Conservation (phyloP, 192 early-diverging fungal species). For the Mycoemilia scoparia region DNA sequence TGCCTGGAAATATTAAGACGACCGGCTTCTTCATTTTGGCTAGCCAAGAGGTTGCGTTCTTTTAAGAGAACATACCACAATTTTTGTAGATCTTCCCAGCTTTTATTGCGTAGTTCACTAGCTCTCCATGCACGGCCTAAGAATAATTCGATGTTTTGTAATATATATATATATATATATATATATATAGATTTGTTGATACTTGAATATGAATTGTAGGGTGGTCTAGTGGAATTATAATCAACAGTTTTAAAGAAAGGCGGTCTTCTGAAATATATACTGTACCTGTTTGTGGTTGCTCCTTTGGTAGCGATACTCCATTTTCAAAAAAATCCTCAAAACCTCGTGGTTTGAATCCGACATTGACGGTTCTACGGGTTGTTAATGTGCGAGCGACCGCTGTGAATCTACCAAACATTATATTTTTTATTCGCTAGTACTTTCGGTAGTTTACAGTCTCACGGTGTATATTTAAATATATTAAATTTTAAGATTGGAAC, state of each 20-base stretch:
- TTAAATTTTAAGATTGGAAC: too few relatives aligned
- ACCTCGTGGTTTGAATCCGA: constrained; percentile 30
- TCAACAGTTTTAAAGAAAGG: neutral
- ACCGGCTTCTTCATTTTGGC: constrained; percentile 46
- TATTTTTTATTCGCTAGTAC: too few relatives aligned
- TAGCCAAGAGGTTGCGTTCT: constrained; percentile 65
- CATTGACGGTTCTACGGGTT: constrained; percentile 21
- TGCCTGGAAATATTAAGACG: constrained; percentile 33
- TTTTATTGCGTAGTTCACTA: constrained; percentile 76
- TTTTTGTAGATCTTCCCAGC: constrained; percentile 92
- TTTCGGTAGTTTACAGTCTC: too few relatives aligned
- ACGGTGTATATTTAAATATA: too few relatives aligned
- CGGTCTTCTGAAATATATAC: too few relatives aligned
- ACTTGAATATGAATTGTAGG: too few relatives aligned
- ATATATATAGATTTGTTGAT: too few relatives aligned
- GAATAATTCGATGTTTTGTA: neutral
- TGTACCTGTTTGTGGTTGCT: constrained; percentile 29
- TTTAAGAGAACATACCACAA: constrained; percentile 83
- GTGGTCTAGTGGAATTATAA: too few relatives aligned
- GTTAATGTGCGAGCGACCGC: constrained; percentile 13
- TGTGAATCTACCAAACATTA: constrained; percentile 15
- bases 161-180: too few relatives aligned
- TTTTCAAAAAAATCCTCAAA: constrained; percentile 47
- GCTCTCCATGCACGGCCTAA: constrained; percentile 83
- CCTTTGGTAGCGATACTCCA: constrained; percentile 27